phyloP scores from a whole-genome alignment of 2,329 filamentous ascomycete species.

The Fusarium sp. region DNA sequence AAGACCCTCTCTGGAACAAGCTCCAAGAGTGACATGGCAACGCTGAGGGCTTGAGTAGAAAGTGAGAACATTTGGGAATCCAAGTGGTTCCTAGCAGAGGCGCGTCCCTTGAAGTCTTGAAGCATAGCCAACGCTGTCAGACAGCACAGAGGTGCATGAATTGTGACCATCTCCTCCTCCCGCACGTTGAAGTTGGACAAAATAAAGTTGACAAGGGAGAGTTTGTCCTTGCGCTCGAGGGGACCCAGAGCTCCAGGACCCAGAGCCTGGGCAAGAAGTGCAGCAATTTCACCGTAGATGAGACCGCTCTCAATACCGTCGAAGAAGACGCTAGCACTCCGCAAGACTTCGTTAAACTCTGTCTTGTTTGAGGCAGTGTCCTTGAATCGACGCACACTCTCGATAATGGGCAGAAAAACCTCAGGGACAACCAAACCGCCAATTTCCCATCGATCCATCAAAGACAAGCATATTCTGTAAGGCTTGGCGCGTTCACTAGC shows the following conservation, averaged over 20 bases:
- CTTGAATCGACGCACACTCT: slow-evolving; percentile 81
- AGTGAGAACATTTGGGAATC: slow-evolving; percentile 44
- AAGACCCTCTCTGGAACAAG: slow-evolving; percentile 73
- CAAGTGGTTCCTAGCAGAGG: slow-evolving; percentile 46
- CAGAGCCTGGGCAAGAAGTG: slow-evolving; percentile 71
- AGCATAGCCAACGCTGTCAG: slow-evolving; percentile 70
- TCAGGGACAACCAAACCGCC: slow-evolving; percentile 88
- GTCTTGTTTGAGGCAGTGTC: slow-evolving; percentile 68
- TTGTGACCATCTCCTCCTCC: slow-evolving; percentile 93
- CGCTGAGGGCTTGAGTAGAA: slow-evolving; percentile 51
- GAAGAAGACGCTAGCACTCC: slow-evolving; percentile 95
- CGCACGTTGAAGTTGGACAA: slow-evolving; percentile 88
- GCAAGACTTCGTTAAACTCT: slow-evolving; percentile 85
- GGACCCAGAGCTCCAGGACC: slow-evolving; percentile 54
- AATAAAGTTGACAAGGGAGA: slow-evolving; percentile 83
- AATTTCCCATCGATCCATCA: slow-evolving; percentile 99
- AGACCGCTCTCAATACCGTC: slow-evolving; percentile 95
- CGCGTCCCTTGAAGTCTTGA: slow-evolving; percentile 58
- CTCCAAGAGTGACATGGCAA: slow-evolving; percentile 67
- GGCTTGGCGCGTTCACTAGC: slow-evolving; percentile 77
- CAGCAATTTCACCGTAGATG: slow-evolving; percentile 86
- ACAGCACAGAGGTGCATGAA: slow-evolving; percentile 80
- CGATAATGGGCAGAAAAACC: slow-evolving; percentile 86
- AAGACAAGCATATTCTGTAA: slow-evolving; percentile 89
- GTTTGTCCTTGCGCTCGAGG: slow-evolving; percentile 66